Base-by-base conservation (phyloP, 2,329 filamentous ascomycete species). In the Samsoniella hepiali region DNA sequence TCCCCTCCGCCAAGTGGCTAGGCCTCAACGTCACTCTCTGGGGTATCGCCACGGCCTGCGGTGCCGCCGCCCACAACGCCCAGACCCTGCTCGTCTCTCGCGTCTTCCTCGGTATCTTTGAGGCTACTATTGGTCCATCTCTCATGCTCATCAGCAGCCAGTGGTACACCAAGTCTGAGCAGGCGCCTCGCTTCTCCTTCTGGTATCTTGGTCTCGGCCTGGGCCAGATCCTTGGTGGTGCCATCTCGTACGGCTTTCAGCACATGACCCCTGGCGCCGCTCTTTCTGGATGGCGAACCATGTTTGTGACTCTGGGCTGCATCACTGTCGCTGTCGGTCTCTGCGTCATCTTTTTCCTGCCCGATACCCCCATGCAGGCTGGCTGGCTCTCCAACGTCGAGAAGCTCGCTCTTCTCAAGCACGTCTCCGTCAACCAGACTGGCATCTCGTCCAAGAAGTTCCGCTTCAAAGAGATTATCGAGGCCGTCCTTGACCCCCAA, bases 241-340 rank as follows among this genome's bases (percentile, higher is more conserved):
- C 86, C 6, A 88, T 92, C 56, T 86, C 85, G 0, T 87, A 80
- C 66, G 84, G 75, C 49, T 86, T 85, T 71, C 84, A 86, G 69
- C 80, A 84, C 11, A 75, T 80, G 73, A 78, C 68, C 0, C 75
- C 75, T 3, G 87, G 84, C 1, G 75, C 88, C 3, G 73, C 78
- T 1, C 81, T 82, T 2, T 77, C 84, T n/a, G 88, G 88, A 4
- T 91, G 88, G 88, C 78, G 86, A 6, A 88, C 84, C 83, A 81
- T 91, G 31, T 91, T 91, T 72, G 85, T 91, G 54, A 82, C 88
- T 13, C 86, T 91, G 68, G 88, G 88, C 9, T 76, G 79, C 5
- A 76, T 76, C 31, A 78, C 76, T 2, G 71, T 76, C 3, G 17
- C 69, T 7, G 69, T 76, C 6, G 76, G 75, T 0, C 51, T 76